Evolutionary conservation across 2,329 filamentous ascomycete species (phyloP), one percentile per base, ranked within the genome.

Genomic region (Plenodomus biglobosus): DNA sequence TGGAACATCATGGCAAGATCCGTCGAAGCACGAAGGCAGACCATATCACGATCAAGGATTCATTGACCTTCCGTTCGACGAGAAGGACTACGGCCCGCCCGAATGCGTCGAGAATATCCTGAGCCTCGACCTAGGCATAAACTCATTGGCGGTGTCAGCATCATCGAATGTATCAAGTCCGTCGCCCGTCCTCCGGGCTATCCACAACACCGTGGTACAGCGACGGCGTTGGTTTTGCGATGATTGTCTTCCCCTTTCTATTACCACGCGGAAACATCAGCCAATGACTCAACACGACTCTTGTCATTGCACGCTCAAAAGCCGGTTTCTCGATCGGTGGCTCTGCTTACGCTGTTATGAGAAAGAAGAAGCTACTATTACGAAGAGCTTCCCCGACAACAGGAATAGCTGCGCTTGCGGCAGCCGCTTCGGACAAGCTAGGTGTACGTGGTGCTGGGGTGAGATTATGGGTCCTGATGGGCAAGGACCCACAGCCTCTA

Each of bases 41-140:
- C 56, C 61, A 7, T 60, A 68, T 37, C 68, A 70, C 34, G 68
- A 71, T 21, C 58, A 64, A 52, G 68, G 68, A 3, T 63, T 58
- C 18, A 58, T 71, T 16, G 68, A 69, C 15, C 46, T 61, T 18
- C 65, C 68, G 0, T 54, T 68, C 7, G 58, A 63, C 13, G 36
- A 49, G 3, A 40, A 47, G n/a, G 36, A 43, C 2, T 52, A 46
- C 43, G 60, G 57, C 1, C 49, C 52, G n/a, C 56, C 58, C 6
- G 61, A 67, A 36, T 53, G 45, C 17, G 55, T 71, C 24, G 53
- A 61, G 11, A 55, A 63, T 1, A 55, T 69, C 2, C 47, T 71
- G 30, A 48, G 62, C 32, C 40, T 61, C 8, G 50, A 69, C 34
- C 56, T 71, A 0, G 66, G 66, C 1, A 18, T 34, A 17, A 27